phyloP scores from a whole-genome alignment of 1,284 basidiomycete genomes.

The Ceratobasidium sp. region DNA sequence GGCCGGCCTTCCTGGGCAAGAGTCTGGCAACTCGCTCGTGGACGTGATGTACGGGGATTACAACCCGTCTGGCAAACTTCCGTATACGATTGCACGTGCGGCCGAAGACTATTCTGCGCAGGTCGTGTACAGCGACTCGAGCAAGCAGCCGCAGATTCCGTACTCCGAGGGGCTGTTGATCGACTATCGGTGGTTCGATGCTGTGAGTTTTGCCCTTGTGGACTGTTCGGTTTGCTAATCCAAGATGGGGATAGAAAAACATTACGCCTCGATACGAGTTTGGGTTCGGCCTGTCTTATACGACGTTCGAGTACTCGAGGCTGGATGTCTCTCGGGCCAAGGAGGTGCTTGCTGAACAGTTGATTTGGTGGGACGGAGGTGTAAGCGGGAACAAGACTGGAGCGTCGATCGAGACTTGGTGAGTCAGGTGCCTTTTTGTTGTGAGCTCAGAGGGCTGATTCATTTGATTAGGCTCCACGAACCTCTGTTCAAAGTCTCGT shows the following conservation, averaged over 20 bases:
- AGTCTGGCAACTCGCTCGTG: slow-evolving; percentile 71
- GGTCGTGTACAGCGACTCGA: slow-evolving; percentile 35
- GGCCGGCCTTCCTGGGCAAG: slow-evolving; percentile 69
- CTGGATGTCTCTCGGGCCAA: slow-evolving; percentile 49
- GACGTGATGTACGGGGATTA: slow-evolving; percentile 77
- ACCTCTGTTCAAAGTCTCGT: slow-evolving; percentile 47
- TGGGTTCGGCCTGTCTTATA: slow-evolving; percentile 64
- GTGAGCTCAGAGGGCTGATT: background rate
- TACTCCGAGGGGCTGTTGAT: slow-evolving; percentile 53
- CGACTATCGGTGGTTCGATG: slow-evolving; percentile 49
- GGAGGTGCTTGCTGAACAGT: slow-evolving; percentile 26
- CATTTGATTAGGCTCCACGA: slow-evolving; percentile 42
- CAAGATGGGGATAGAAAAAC: slow-evolving; percentile 57
- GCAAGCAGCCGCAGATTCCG: slow-evolving; percentile 40
- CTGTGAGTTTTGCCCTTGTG: slow-evolving; percentile 27
- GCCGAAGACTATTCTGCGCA: slow-evolving; percentile 68
- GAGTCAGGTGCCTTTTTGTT: background rate
- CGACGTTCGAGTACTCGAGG: slow-evolving; percentile 60
- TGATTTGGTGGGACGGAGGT: slow-evolving; percentile 46
- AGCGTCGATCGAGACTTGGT: slow-evolving; percentile 38
- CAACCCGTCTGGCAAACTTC: slow-evolving; percentile 80
- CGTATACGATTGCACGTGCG: slow-evolving; percentile 82
- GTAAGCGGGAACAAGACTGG: slow-evolving; percentile 43
- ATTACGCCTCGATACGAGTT: slow-evolving; percentile 63
- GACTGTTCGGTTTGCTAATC: background rate